Evolutionary conservation across 176 grass and related monocot genomes (phyloP), one percentile per base, ranked within the genome.

Genomic region (Lolium perenne): DNA sequence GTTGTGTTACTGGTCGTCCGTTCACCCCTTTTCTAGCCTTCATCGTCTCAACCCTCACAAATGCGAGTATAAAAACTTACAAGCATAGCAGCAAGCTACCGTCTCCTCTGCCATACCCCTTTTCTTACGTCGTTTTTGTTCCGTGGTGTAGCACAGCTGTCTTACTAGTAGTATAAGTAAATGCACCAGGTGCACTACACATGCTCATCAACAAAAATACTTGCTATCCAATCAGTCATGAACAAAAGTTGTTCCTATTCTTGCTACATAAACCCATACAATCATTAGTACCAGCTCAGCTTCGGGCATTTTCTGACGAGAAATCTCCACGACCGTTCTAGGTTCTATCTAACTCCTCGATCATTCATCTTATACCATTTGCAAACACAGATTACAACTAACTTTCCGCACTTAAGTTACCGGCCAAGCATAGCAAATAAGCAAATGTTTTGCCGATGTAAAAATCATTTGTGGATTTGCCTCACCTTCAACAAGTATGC

Each of bases 401-500:
- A 26, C 51, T 20, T 11, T 9, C 23, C 17, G 8, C 54, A 43
- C 45, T 71, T 84, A 82, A 75, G 35, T 76, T 67, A 32, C 18
- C 63, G 21, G 63, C 20, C 80, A 79, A 63, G 66, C 14, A 60
- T 51, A 86, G 41, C 10, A 25, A 38, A 81, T 43, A 47, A 66
- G 40, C 15, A 70, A 45, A 69, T 20, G 15, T 76, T 76, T 3
- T 0, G 51, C n/a, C 0, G 1, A 76, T 21, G 38, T 76, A 76
- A 76, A 88, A 60, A 81, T 48, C 53, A 2, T 76, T 45, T 18
- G 48, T 76, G 49, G 74, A 16, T 76, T 53, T 2, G 76, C 21
- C 82, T 88, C 68, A 99, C 97, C 97, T 84, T 99, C 94, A 5
- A 90, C 88, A 75, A 99, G 95, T 68, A 95, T 86, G 66, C 94